Conservation (phyloP, 176 grass and related monocot genomes). For the Zea mays region Zm-B73-REFERENCE-NAM-5.0 NC_050098.1:67288001-67288500, state of each 20-base stretch:
- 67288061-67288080: slow-evolving; percentile 4
- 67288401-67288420: neutral
- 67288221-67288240: slow-evolving; percentile 20
- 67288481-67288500: neutral
- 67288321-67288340: neutral
- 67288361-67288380: neutral
- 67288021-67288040: slow-evolving; percentile 44
- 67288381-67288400: slow-evolving; percentile 5
- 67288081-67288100: slow-evolving; percentile 23
- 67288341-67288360: neutral
- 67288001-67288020: slow-evolving; percentile 44
- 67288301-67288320: neutral
- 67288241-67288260: slow-evolving; percentile 26
- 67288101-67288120: slow-evolving; percentile 46
- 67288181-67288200: slow-evolving; percentile 25
- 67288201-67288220: slow-evolving; percentile 21
- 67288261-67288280: neutral
- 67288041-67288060: slow-evolving; percentile 35
- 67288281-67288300: neutral
- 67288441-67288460: neutral
- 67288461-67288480: neutral
- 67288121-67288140: slow-evolving; percentile 35
- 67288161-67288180: neutral
- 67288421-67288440: slow-evolving; percentile 20
- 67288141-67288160: slow-evolving; percentile 40